Evolutionary conservation across 2,329 filamentous ascomycete species (phyloP).

Genomic region (Claviceps quebecensis): DNA sequence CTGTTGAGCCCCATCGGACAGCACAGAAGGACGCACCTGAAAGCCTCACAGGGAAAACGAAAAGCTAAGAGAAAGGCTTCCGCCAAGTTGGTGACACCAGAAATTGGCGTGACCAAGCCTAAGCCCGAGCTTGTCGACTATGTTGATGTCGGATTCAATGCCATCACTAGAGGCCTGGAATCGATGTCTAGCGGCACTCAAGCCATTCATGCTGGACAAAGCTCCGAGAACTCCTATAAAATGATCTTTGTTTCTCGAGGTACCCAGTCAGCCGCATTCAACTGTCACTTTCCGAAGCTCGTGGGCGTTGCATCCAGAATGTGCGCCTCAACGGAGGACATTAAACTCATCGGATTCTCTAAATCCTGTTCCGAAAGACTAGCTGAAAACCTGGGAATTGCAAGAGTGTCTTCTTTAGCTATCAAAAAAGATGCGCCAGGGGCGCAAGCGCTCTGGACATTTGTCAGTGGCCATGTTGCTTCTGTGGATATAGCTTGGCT

Average conservation of each 20-base stretch:
- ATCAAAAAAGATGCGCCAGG: slow-evolving; percentile 42
- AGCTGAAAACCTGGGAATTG: slow-evolving; percentile 42
- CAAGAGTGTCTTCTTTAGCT: slow-evolving; percentile 51
- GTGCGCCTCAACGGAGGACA: slow-evolving; percentile 23
- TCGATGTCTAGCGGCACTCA: slow-evolving; percentile 15
- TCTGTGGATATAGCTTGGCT: slow-evolving; percentile 42
- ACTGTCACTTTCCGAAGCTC: slow-evolving; percentile 45
- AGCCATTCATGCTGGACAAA: neutral
- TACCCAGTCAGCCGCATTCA: slow-evolving; percentile 42
- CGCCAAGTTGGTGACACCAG: slow-evolving; percentile 9
- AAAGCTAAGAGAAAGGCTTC: slow-evolving; percentile 31
- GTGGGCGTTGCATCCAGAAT: slow-evolving; percentile 34
- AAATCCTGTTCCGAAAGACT: slow-evolving; percentile 44
- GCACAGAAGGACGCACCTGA: slow-evolving; percentile 39
- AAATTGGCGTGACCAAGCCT: slow-evolving; percentile 6
- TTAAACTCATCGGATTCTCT: slow-evolving; percentile 48
- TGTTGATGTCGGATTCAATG: slow-evolving; percentile 51
- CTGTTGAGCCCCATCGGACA: slow-evolving; percentile 50
- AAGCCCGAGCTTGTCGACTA: slow-evolving; percentile 39
- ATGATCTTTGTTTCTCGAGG: slow-evolving; percentile 45
- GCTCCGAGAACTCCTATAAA: slow-evolving; percentile 22
- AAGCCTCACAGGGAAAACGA: slow-evolving; percentile 47
- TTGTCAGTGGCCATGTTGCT: slow-evolving; percentile 37
- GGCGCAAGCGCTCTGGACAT: slow-evolving; percentile 40
- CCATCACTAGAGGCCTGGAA: slow-evolving; percentile 46